Percentiles rank a stretch among this genome's conserved stretches.
These are phyloP conservation scores for Suillus cothurnatus DNA, from an alignment of 768 basidiomycete species.

Conservation along the genomic window DNA sequence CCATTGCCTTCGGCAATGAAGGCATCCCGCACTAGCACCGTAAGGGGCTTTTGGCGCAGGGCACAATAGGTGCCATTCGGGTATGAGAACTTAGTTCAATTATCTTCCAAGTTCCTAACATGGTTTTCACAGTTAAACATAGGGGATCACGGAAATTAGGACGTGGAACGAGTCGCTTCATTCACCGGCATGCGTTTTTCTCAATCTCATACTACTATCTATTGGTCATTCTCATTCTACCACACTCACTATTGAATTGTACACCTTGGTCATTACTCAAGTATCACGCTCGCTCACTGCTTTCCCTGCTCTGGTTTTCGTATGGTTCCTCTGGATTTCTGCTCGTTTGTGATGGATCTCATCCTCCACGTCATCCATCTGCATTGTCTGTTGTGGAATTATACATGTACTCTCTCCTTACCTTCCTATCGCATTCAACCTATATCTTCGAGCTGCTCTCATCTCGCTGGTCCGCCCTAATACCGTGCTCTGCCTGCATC, in stretches of 20 bases:
- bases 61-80: conserved; percentile 13
- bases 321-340: conserved; percentile 19
- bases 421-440: neutral
- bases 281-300: conserved; percentile 15
- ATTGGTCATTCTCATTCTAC: conserved; percentile 12
- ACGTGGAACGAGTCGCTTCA: neutral
- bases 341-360: conserved; percentile 10
- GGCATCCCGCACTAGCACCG: conserved; percentile 24
- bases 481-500: neutral
- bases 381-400: conserved; percentile 31
- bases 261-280: conserved; percentile 3
- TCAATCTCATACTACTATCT: conserved; percentile 3
- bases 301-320: conserved; percentile 7
- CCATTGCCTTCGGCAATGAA: conserved; percentile 29
- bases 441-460: neutral
- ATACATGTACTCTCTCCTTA: conserved; percentile 31
- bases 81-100: conserved; percentile 13
- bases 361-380: conserved; percentile 17
- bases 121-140: neutral
- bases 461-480: conserved; percentile 3
- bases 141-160: neutral
- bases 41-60: conserved; percentile 36
- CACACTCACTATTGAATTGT: conserved; percentile 5
- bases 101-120: conserved; percentile 4
- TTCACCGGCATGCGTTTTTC: no score